Percentiles rank a stretch among this genome's conserved stretches.
Conservation (phyloP, 805 yeast species). For the Candida glaebosa region DNA sequence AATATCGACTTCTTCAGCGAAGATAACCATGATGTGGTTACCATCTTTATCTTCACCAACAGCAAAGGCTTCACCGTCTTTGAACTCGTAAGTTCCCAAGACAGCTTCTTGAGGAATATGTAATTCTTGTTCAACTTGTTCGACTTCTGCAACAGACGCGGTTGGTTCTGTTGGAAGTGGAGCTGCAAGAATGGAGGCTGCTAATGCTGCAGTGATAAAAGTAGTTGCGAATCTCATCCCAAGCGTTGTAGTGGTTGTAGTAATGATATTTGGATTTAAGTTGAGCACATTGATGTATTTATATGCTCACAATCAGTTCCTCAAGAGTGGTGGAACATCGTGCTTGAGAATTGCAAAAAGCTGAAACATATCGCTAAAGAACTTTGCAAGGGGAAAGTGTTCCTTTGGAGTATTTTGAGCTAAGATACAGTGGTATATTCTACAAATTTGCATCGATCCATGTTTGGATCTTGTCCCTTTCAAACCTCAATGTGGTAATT, state of each 20-base stretch:
- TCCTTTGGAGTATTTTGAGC: background rate
- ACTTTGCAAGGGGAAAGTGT: background rate
- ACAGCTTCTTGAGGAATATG: background rate
- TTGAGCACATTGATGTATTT: no score
- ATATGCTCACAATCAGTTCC: no score
- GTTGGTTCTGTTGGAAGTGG: background rate
- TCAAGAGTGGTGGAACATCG: no score
- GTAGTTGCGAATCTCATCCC: background rate
- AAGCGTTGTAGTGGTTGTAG: no score
- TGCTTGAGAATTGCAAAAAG: no score
- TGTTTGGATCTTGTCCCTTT: constrained; percentile 2
- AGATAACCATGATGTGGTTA: background rate
- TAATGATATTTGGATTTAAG: no score
- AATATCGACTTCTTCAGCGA: background rate
- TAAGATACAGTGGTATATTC: no score
- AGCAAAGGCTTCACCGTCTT: background rate
- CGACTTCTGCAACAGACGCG: background rate
- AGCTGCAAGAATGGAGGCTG: background rate
- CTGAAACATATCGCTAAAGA: background rate
- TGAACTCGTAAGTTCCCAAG: background rate
- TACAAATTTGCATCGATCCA: no score
- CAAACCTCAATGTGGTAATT: background rate
- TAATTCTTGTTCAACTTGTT: background rate
- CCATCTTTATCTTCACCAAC: background rate
- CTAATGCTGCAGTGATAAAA: background rate